Evolutionary conservation across 2,329 filamentous ascomycete species (phyloP), one percentile per base, ranked within the genome.

Genomic region (Magnaporthiopsis poae): DNA sequence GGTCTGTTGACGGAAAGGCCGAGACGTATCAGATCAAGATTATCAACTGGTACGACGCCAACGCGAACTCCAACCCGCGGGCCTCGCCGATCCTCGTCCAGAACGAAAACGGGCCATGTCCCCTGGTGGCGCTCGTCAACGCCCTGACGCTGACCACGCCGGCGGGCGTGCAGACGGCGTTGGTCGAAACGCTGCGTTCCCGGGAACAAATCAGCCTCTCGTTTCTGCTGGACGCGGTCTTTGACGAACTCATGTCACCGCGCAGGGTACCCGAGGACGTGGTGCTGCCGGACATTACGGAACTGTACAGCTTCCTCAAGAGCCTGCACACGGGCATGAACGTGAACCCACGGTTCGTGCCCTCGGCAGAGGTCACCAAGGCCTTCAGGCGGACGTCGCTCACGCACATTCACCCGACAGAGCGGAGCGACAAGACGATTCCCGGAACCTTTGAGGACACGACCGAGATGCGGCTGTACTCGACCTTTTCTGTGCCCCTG

Each of bases 251-350:
- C 29, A 88, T 46, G 63, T 64, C 63, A 4, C 25, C 52, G 29
- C 27, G 36, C 21, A 27, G 63, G 33, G 56, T 60, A 5, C 31
- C 52, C 9, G 63, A 65, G 25, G 63, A 61, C 29, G 21, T 29
- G 83, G 83, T 1, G 80, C 78, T 98, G 31, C 94, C 94, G 0
- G 95, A 98, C 74, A 89, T 98, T 12, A 85, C 88, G 52, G 93
- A 96, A 68, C 81, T 99, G 1, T 96, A 96, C 75, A 83, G 84
- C 8, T 99, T 99, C 73, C 80, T 99, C 2, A 86, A 95, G 67
- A 90, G 91, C 61, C 80, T 99, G 2, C 92, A 97, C 71, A 98
- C 93, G 0, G 95, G 95, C 56, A 96, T 99, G 91, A 99, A 98
- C 72, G 94, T 98, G 67, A 99, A 99, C 70, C 95, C 95, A 2